Percentiles rank a stretch among this genome's conserved stretches.
Conservation (phyloP, 257 asterid species). For the Gentiana dahurica region DNA sequence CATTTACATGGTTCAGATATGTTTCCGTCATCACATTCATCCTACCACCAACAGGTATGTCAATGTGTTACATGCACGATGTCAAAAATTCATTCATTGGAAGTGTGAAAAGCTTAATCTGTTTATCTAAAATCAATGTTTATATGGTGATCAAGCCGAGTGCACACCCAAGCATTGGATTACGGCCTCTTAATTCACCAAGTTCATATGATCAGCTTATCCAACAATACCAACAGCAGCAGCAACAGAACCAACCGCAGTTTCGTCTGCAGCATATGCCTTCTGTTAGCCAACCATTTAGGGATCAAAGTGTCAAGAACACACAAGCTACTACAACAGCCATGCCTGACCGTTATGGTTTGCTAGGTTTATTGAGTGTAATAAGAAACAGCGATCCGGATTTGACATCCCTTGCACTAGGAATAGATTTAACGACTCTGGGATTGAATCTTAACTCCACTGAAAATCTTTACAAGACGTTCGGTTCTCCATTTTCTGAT, state of each 20-base stretch:
- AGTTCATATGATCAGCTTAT: conserved; percentile 26
- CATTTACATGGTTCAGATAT: conserved; percentile 75
- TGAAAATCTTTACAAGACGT: conserved; percentile 68
- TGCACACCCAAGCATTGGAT: conserved; percentile 24
- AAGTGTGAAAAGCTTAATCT: background rate
- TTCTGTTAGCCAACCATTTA: conserved; percentile 50
- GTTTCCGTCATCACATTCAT: background rate
- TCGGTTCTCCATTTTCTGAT: conserved; percentile 89
- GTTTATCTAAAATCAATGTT: no score
- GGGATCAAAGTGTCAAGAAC: conserved; percentile 55
- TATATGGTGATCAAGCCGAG: conserved; percentile 14
- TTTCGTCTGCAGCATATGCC: conserved; percentile 21
- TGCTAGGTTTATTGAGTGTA: conserved; percentile 63
- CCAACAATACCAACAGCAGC: conserved; percentile 31
- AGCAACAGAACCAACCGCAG: conserved; percentile 64
- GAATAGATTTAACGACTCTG: conserved; percentile 71
- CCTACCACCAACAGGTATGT: conserved; percentile 3
- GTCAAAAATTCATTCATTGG: background rate
- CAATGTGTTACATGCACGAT: background rate
- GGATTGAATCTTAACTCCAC: conserved; percentile 73
- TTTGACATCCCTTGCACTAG: conserved; percentile 63
- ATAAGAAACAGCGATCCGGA: conserved; percentile 57
- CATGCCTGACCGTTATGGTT: conserved; percentile 53
- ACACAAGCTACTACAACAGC: conserved; percentile 38
- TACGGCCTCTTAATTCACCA: conserved; percentile 21